Evolutionary conservation across 306 rosid species (phyloP), one percentile per base, ranked within the genome.

Genomic region (Cicer cuneatum): DNA sequence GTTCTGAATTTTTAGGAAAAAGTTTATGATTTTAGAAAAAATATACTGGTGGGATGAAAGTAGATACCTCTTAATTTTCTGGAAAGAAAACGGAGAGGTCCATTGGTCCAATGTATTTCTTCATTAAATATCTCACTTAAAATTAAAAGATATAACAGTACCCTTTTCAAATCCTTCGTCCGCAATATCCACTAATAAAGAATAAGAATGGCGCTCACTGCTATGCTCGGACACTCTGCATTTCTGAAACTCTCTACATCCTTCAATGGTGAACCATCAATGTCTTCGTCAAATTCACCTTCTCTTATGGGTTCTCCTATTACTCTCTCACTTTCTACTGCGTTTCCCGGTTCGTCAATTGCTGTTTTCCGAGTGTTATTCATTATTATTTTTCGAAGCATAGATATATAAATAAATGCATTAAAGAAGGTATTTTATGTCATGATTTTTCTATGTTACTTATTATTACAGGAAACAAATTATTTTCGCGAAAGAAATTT

Each of bases 181-280:
- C 74, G 11, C 60, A 57, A 37, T 18, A 8, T 29, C 7, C 6
- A 8, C 33, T 1, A 56, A 5, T 19, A 14, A 14, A 58, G 39
- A 6, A 16, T 78, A 7, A 72, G 54, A 65, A 89, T 91, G 97
- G 89, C 88, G 62, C 76, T 87, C 86, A 24, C 69, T 61, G 69
- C 86, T 75, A 71, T 73, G 9, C 54, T 81, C 1, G 60, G 69
- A 61, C 74, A 72, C 12, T 48, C 43, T 56, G 45, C 70, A 41
- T 42, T 83, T 69, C 88, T 77, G 65, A 87, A 83, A 76, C 74
- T 69, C 60, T 79, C 85, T 16, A 54, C 86, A 6, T 49, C 72
- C 49, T 63, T 67, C 2, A 71, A 87, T 65, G 88, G 86, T 82
- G 76, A 85, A 47, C 6, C 56, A 8, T 38, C 65, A 1, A 41